A percentile compares a stretch with the other conserved stretches of the same genome.
These are phyloP conservation scores for Wickerhamomyces tratensis DNA, from an alignment of 805 yeast genomes.

Conservation along the genomic window DNA sequence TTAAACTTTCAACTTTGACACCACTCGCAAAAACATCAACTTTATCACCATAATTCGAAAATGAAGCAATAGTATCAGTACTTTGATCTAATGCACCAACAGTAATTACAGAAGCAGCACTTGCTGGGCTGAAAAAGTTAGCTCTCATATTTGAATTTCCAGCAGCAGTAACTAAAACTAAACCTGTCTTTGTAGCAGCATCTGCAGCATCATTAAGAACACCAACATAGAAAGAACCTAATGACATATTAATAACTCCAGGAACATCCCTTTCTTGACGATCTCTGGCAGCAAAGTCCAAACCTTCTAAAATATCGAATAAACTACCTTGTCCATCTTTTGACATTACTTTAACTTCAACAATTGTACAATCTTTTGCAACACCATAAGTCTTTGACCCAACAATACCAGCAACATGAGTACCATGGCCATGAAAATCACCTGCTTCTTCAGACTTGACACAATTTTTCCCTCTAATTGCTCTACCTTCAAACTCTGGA, in stretches of 20 bases:
- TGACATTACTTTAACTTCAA: conserved; percentile 68
- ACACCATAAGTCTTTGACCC: conserved; percentile 74
- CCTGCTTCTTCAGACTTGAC: conserved; percentile 46
- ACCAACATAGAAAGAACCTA: conserved; percentile 61
- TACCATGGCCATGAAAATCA: conserved; percentile 81
- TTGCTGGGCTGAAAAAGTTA: conserved; percentile 75
- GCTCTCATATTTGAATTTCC: conserved; percentile 77
- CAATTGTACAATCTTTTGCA: conserved; percentile 51
- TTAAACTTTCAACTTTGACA: conserved; percentile 47
- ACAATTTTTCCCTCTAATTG: conserved; percentile 46
- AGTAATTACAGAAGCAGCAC: conserved; percentile 58
- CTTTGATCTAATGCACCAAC: conserved; percentile 84
- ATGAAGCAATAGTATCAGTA: conserved; percentile 58
- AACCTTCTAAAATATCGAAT: conserved; percentile 49
- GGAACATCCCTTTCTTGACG: conserved; percentile 22
- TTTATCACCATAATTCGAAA: conserved; percentile 83
- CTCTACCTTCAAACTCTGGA: conserved; percentile 56
- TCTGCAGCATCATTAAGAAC: conserved; percentile 66
- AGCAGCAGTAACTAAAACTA: conserved; percentile 72
- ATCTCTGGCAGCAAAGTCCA: conserved; percentile 60
- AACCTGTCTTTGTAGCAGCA: conserved; percentile 63
- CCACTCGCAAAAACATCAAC: conserved; percentile 84
- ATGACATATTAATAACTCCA: conserved; percentile 70
- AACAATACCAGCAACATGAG: conserved; percentile 81
- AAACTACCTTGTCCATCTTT: conserved; percentile 57